These are phyloP conservation scores for Inonotus obliquus DNA, from an alignment of 1,284 basidiomycete species.

Conservation along the genomic window DNA sequence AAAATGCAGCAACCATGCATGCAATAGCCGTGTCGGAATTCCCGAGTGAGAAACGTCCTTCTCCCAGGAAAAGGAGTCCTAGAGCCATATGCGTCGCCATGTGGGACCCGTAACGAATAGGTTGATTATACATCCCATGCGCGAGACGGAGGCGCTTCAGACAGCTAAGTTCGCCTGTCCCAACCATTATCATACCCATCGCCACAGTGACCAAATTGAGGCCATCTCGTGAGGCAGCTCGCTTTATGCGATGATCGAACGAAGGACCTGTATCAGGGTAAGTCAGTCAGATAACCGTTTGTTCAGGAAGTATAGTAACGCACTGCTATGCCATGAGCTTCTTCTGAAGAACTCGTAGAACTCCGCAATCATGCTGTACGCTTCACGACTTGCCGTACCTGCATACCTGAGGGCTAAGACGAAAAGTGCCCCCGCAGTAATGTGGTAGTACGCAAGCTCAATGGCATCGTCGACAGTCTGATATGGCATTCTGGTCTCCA, in stretches of 20 bases:
- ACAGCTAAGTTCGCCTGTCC: slow-evolving; percentile 91
- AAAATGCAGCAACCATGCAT: slow-evolving; percentile 85
- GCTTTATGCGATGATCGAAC: slow-evolving; percentile 83
- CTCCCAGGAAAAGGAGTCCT: slow-evolving; percentile 91
- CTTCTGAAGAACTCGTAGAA: slow-evolving; percentile 79
- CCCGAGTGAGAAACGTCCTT: slow-evolving; percentile 89
- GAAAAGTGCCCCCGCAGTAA: slow-evolving; percentile 88
- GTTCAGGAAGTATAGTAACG: slow-evolving; percentile 25
- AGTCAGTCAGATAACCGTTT: background rate
- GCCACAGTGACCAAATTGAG: slow-evolving; percentile 85
- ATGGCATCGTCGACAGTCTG: slow-evolving; percentile 67
- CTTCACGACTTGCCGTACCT: slow-evolving; percentile 84
- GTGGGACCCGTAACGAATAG: slow-evolving; percentile 85
- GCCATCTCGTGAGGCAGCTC: slow-evolving; percentile 83
- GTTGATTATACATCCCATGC: slow-evolving; percentile 85
- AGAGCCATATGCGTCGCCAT: slow-evolving; percentile 90
- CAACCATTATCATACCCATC: slow-evolving; percentile 90
- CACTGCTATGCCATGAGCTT: slow-evolving; percentile 59
- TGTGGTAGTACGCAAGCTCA: slow-evolving; percentile 85
- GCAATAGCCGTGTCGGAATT: slow-evolving; percentile 91
- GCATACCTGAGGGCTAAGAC: slow-evolving; percentile 91
- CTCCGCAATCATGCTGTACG: slow-evolving; percentile 76
- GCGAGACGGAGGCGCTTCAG: slow-evolving; percentile 85
- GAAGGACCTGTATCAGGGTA: slow-evolving; percentile 54
- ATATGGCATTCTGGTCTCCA: slow-evolving; percentile 47